Evolutionary conservation across 805 yeast species (phyloP), one percentile per base, ranked within the genome.

Genomic region (Myxozyma sirexii): DNA sequence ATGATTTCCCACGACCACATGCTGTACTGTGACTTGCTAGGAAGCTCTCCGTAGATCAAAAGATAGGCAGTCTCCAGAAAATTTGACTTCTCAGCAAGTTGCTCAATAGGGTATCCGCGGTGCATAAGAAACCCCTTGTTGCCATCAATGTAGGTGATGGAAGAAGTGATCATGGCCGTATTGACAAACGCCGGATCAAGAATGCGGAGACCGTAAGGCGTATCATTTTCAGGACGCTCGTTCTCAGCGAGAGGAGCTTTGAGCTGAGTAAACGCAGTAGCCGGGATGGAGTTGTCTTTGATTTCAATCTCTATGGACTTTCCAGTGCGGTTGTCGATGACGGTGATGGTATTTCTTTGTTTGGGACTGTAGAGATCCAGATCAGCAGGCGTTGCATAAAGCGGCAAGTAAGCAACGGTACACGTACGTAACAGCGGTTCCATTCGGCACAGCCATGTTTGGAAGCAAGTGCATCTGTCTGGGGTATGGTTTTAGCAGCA

Each of bases 311-410:
- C 65, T 43, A 59, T 44, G 15, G 55, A 19, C 46, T 59, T 59
- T 47, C 65, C 65, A 35, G 65, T 62, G 46, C 65, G 65, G 60
- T 62, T 62, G 63, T 62, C 65, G 41, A 43, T 46, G 46, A 62
- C 64, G 17, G 65, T 62, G 57, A 62, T n/a, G 15, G 65, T 26
- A 37, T 62, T 54, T 15, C 46, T 26, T 5, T 60, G 56, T 33
- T 54, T 54, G 27, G 53, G 53, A 15, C 52, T 54, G 41, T 19
- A 17, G 8, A 3, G 29, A 26, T 50, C 3, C 17, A 17, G 54
- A 23, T 31, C 41, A 47, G 52, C 42, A 35, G 17, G 38, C 2
- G 3, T 23, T 26, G 43, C 6, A 13, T 4, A 27, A 35, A 23
- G 23, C 4, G 42, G 24, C 8, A 15, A 24, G 2, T 10, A 2